A percentile compares a stretch with the other conserved stretches of the same genome.
Evolutionary conservation across 306 rosid genomes (phyloP).

Genomic region (Trifolium subterraneum): DNA sequence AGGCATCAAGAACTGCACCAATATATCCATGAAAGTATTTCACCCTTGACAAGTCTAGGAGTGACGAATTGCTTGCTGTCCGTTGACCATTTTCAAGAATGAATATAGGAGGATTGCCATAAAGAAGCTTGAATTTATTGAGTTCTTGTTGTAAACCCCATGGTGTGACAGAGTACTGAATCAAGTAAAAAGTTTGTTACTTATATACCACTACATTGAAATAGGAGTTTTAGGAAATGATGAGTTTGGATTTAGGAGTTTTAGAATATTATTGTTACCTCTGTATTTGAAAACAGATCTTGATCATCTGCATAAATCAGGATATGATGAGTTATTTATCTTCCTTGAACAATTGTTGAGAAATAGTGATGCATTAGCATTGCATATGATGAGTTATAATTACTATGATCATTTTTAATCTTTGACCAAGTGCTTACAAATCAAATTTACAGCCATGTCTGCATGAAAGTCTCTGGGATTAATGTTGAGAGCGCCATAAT

Average conservation of each 20-base stretch:
- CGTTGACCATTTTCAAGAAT: constrained; percentile 77
- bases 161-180: constrained; percentile 41
- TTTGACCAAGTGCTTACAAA: not conserved
- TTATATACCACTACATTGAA: not conserved
- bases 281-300: constrained; percentile 35
- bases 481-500: constrained; percentile 37
- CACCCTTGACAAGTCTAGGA: constrained; percentile 54
- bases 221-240: too few relatives aligned
- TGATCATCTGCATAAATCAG: constrained; percentile 42
- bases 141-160: constrained; percentile 56
- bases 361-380: too few relatives aligned
- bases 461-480: constrained; percentile 42
- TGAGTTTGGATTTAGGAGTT: too few relatives aligned
- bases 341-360: too few relatives aligned
- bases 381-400: too few relatives aligned
- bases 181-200: constrained; percentile 25
- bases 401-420: too few relatives aligned
- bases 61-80: constrained; percentile 45
- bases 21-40: constrained; percentile 48
- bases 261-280: constrained; percentile 39
- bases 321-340: constrained; percentile 12
- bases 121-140: constrained; percentile 57
- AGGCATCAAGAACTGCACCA: constrained; percentile 51
- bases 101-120: constrained; percentile 67
- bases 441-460: constrained; percentile 47